phyloP scores from a whole-genome alignment of 2,329 filamentous ascomycete species.

The Exophiala aquamarina region DNA sequence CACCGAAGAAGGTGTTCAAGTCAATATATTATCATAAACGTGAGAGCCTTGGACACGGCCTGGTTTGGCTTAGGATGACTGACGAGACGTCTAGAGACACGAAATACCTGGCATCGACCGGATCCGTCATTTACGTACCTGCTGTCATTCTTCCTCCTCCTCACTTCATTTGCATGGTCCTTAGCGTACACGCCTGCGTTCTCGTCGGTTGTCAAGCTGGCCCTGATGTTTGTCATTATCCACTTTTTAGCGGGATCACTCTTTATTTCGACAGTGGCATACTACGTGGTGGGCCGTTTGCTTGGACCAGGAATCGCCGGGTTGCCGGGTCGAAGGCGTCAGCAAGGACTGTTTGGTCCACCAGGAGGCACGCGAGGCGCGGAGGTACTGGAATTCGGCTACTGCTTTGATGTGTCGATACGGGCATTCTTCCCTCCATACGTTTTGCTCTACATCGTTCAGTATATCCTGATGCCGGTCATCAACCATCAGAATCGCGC shows the following conservation, averaged over 20 bases:
- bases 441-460: slow-evolving; percentile 65
- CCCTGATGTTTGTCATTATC: slow-evolving; percentile 50
- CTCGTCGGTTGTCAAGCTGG: slow-evolving; percentile 47
- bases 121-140: slow-evolving; percentile 71
- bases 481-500: slow-evolving; percentile 44
- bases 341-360: slow-evolving; percentile 60
- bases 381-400: slow-evolving; percentile 67
- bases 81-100: slow-evolving; percentile 54
- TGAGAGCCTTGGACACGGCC: slow-evolving; percentile 31
- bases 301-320: slow-evolving; percentile 54
- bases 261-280: slow-evolving; percentile 61
- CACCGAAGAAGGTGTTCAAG: slow-evolving; percentile 69
- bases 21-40: slow-evolving; percentile 67
- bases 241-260: slow-evolving; percentile 65
- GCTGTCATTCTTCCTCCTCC: slow-evolving; percentile 63
- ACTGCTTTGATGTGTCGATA: slow-evolving; percentile 70
- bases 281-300: slow-evolving; percentile 62
- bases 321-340: slow-evolving; percentile 46
- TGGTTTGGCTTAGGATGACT: slow-evolving; percentile 12
- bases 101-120: slow-evolving; percentile 69
- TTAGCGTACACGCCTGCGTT: slow-evolving; percentile 53
- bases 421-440: slow-evolving; percentile 68
- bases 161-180: slow-evolving; percentile 59
- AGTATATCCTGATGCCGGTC: slow-evolving; percentile 66
- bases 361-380: slow-evolving; percentile 44